Base-by-base conservation (phyloP, 2,329 filamentous ascomycete genomes). In the Diaporthe sp. region DNA sequence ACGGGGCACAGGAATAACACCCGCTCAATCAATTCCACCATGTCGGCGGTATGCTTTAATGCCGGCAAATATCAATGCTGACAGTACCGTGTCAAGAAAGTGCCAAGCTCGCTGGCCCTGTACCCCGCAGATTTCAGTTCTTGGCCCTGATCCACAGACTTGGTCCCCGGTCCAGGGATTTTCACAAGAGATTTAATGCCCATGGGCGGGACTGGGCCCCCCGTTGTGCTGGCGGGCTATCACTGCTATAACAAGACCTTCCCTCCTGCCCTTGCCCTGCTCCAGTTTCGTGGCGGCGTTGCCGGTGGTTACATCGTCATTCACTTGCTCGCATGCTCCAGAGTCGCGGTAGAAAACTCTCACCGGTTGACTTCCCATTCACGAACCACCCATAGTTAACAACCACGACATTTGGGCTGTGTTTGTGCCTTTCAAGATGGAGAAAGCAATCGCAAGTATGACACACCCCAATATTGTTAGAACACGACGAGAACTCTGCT, bases 361-460 rank as follows among this genome's bases (percentile, higher is more conserved):
- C n/a, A 12, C 22, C 65, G 31, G 65, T 55, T 49, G 15, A 55
- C 34, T 53, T 51, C 65, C n/a, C n/a, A 28, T 42, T 42, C 65
- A 70, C 49, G 15, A 39, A 28, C 28, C 34, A 28, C 49, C 49
- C 47, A 28, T 15, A 39, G 2, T 39, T 39, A 42, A 42, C n/a
- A 12, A 4, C 39, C 15, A 55, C 34, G 1, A 7, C 34, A 20
- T n/a, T 70, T 17, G 47, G 65, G 65, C 9, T 70, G 90, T 28
- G 82, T 91, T 3, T 89, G 90, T 15, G 78, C 90, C 7, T 90
- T 90, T 53, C 90, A 91, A 79, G 89, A 89, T 37, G 90, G 90
- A 74, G 87, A 89, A 15, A 90, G 91, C 86, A 90, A 89, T 55
- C 89, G 89, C 13, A 86, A 90, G 77, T 88, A 25, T 91, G 90